Evolutionary conservation across 1,284 basidiomycete genomes (phyloP).

Genomic region (Schizopora paradoxa): DNA sequence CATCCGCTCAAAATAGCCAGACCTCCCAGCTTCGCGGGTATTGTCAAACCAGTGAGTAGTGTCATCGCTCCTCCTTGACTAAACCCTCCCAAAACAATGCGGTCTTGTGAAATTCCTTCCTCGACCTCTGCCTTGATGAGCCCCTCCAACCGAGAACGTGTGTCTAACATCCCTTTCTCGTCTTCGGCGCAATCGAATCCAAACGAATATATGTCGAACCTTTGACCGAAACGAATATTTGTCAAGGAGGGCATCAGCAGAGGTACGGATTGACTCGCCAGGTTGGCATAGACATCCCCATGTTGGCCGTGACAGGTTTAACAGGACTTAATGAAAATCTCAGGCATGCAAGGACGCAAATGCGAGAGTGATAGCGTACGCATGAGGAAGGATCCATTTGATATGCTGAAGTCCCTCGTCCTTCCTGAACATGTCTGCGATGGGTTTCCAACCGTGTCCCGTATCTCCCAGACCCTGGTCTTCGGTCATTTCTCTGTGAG

Average conservation of each 20-base stretch:
- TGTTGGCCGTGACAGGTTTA: conserved; percentile 62
- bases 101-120: conserved; percentile 58
- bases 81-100: conserved; percentile 82
- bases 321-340: conserved; percentile 37
- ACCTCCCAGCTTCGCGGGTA: conserved; percentile 66
- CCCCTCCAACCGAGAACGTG: conserved; percentile 56
- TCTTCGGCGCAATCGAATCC: conserved; percentile 61
- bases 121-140: conserved; percentile 74
- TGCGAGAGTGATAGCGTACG: conserved; percentile 38
- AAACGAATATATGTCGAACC: conserved; percentile 78
- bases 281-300: conserved; percentile 62
- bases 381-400: conserved; percentile 81
- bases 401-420: conserved; percentile 59
- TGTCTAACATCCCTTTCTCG: conserved; percentile 67
- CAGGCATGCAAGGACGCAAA: neutral
- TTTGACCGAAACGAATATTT: conserved; percentile 23
- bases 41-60: conserved; percentile 66
- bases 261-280: conserved; percentile 44
- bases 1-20: conserved; percentile 72
- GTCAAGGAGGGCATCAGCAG: conserved; percentile 7
- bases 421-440: conserved; percentile 57
- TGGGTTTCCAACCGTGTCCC: conserved; percentile 73
- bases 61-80: conserved; percentile 83
- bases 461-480: conserved; percentile 68
- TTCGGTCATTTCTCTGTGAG: conserved; percentile 5